Evolutionary conservation across 1,139 yeast genomes (phyloP).

Genomic region (Candida neerlandica): DNA sequence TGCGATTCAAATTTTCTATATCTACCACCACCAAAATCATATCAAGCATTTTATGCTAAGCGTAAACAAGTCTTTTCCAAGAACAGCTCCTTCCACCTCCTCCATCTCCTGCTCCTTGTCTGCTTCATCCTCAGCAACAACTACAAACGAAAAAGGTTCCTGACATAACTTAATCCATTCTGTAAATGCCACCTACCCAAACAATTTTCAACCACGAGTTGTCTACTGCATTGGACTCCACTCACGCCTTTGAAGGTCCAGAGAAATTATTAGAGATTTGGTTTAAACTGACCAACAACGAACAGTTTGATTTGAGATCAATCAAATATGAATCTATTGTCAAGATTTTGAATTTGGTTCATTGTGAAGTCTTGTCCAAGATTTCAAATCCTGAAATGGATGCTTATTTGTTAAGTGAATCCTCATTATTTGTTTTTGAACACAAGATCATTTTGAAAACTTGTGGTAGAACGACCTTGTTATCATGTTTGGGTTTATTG

Average conservation of each 20-base stretch:
- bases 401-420: conserved; percentile 86
- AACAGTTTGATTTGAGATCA: conserved; percentile 55
- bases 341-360: conserved; percentile 73
- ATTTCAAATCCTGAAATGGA: conserved; percentile 62
- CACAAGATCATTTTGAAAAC: conserved; percentile 88
- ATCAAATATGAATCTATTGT: conserved; percentile 74
- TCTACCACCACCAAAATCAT: background rate
- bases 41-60: conserved; percentile 5
- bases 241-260: conserved; percentile 96
- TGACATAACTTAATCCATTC: conserved; percentile 2
- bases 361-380: conserved; percentile 84
- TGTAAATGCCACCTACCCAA: conserved; percentile 37
- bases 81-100: conserved; percentile 1
- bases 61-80: conserved; percentile 3
- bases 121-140: background rate
- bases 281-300: conserved; percentile 41
- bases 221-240: conserved; percentile 79
- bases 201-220: conserved; percentile 70
- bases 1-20: conserved; percentile 3
- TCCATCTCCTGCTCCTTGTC: conserved; percentile 1
- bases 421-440: conserved; percentile 85
- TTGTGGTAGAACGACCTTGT: conserved; percentile 93
- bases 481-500: conserved; percentile 71
- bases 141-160: conserved; percentile 4
- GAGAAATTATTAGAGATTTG: conserved; percentile 91